Evolutionary conservation across 495 filamentous ascomycete species (phyloP).

Genomic region (Cairneyella variabilis): DNA sequence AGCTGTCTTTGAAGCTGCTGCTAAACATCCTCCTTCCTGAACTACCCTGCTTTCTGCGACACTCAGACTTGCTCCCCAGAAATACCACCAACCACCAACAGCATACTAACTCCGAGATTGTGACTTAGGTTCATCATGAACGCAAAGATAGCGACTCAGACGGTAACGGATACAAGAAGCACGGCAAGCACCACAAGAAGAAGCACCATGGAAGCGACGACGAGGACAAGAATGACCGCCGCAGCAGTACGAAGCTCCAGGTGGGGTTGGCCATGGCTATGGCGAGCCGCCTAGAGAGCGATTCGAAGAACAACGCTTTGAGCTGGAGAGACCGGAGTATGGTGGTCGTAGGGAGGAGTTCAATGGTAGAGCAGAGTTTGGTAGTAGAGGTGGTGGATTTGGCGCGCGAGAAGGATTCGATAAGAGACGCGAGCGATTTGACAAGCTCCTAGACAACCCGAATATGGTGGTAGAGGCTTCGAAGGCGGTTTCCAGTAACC

Average conservation of each 20-base stretch:
- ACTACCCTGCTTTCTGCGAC: too few relatives aligned
- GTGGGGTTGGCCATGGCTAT: not conserved
- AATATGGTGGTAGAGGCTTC: conserved; percentile 8
- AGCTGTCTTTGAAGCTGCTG: too few relatives aligned
- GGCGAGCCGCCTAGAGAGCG: conserved; percentile 1
- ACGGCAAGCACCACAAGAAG: conserved; percentile 16
- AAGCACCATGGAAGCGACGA: not conserved
- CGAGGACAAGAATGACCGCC: conserved; percentile 6
- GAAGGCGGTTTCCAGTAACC: conserved; percentile 6
- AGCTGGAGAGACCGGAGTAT: conserved; percentile 2
- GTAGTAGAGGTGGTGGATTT: conserved; percentile 1
- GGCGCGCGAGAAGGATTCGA: conserved; percentile 4
- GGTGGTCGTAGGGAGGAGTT: not conserved
- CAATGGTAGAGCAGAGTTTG: too few relatives aligned
- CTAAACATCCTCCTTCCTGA: too few relatives aligned
- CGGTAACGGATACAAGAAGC: conserved; percentile 12
- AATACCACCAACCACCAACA: too few relatives aligned
- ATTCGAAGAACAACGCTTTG: not conserved
- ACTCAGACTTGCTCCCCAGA: too few relatives aligned
- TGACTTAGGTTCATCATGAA: conserved; percentile 2
- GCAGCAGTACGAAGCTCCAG: not conserved
- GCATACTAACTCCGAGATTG: too few relatives aligned
- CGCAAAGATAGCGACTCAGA: conserved; percentile 8
- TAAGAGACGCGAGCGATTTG: too few relatives aligned
- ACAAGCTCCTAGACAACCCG: too few relatives aligned